Base-by-base conservation (phyloP, 176 grass and related monocot genomes). In the Oryza longistaminata region DNA sequence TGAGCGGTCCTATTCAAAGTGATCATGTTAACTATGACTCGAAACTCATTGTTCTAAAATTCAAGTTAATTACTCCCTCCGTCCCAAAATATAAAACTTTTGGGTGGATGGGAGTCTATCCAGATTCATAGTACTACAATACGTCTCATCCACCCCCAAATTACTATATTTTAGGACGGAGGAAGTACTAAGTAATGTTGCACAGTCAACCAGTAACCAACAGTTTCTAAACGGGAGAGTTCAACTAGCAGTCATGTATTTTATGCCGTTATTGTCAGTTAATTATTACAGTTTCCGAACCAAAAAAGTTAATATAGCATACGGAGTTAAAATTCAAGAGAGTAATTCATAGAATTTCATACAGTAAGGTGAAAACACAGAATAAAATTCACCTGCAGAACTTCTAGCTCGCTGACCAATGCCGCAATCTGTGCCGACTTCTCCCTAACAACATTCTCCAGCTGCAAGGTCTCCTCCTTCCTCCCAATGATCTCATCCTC, bases 401-500 rank as follows among this genome's bases (percentile, higher is more conserved):
- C 35, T 27, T 85, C 81, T 26, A 94, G 88, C 43, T 91, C 84
- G 62, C 60, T 42, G 15, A 60, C 71, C 52, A 91, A 70, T n/a
- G 89, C 74, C 1, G 76, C 72, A 73, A 87, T 84, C 53, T 94
- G 76, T 43, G 90, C 84, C 13, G 84, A 79, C 27, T 82, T 88
- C 66, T 83, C 80, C 79, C 83, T 81, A 66, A 85, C 83, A 71
- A 73, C 34, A 14, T 16, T 71, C 73, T 92, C 81, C 69, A 92
- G 82, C 31, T 82, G 70, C 25, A 55, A 84, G 25, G 82, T 87
- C 72, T 81, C 87, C 17, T 92, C 86, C 43, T 89, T 83, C 52
- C 72, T 88, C 88, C 82, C 79, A 12, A 21, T 79, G n/a, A 92
- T 77, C 81, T 94, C 90, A 35, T 92, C 88, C 73, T 82, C 86